A percentile compares a stretch with the other conserved stretches of the same genome.
These are phyloP conservation scores for Fusarium veterinarium DNA, from an alignment of 2,329 filamentous ascomycete species.

Conservation along the genomic window DNA sequence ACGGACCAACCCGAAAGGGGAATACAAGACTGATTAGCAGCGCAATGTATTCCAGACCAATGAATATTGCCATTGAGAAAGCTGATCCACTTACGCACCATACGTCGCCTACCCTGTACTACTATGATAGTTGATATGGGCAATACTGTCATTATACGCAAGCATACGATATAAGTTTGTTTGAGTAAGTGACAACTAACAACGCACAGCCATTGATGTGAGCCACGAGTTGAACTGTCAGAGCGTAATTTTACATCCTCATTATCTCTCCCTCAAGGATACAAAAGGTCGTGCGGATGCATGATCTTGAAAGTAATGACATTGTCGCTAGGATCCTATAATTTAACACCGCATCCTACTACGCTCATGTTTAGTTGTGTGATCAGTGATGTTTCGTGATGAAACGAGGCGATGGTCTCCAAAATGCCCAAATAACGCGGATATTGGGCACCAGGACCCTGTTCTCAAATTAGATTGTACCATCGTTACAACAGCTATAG, in stretches of 20 bases:
- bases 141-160: not conserved
- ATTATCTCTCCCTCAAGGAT: not conserved
- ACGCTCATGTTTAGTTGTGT: not conserved
- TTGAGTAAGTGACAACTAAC: not conserved
- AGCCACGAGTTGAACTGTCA: not conserved
- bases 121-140: too few species aligned
- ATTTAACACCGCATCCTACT: not conserved
- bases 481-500: not conserved
- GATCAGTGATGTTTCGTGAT: constrained; percentile 6
- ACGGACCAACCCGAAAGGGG: not conserved
- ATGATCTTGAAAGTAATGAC: not conserved
- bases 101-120: not conserved
- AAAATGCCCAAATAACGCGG: not conserved
- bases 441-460: not conserved
- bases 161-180: not conserved
- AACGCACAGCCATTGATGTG: not conserved
- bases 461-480: constrained; percentile 1
- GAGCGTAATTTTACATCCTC: not conserved
- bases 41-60: not conserved
- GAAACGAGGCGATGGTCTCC: constrained; percentile 10
- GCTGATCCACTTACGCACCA: not conserved
- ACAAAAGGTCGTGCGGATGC: not conserved
- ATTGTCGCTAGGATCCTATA: not conserved
- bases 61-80: not conserved
- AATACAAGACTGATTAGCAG: too few species aligned